Evolutionary conservation across 345 rosid species (phyloP).

Genomic region (Dipteronia dyeriana): DNA sequence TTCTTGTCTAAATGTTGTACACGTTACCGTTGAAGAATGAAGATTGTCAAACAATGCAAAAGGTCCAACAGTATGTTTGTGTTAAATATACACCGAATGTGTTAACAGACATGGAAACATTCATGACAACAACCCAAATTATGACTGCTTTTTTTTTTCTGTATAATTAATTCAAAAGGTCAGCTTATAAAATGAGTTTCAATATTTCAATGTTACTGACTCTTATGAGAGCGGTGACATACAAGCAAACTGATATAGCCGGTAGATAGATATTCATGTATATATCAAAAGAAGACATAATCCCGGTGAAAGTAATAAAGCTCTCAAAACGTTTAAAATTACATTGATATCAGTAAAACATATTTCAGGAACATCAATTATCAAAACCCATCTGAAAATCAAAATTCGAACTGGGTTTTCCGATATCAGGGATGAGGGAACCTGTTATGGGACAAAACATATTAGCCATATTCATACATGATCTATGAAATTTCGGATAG

Average conservation of each 20-base stretch:
- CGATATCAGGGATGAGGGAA: neutral
- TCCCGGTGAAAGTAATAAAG: no score
- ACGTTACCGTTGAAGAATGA: neutral
- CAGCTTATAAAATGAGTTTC: neutral
- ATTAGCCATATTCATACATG: neutral
- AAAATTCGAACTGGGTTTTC: neutral
- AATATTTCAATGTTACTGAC: neutral
- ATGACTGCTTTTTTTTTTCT: neutral
- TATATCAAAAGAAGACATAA: neutral
- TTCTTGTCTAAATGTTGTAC: neutral
- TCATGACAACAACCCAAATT: neutral
- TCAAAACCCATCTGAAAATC: neutral
- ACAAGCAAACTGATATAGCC: no score
- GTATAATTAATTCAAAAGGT: no score
- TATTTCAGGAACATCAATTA: neutral
- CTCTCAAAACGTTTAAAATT: neutral
- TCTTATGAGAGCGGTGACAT: neutral
- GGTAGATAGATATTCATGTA: neutral
- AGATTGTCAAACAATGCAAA: neutral
- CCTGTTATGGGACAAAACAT: neutral
- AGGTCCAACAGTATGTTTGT: neutral
- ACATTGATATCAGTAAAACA: neutral
- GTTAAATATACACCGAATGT: neutral
- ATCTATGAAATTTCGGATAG: neutral
- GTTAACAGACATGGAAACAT: slow-evolving; percentile 10